Evolutionary conservation across 129 eudicot species (phyloP), one percentile per base, ranked within the genome.

Genomic region (Cynara cardunculus): DNA sequence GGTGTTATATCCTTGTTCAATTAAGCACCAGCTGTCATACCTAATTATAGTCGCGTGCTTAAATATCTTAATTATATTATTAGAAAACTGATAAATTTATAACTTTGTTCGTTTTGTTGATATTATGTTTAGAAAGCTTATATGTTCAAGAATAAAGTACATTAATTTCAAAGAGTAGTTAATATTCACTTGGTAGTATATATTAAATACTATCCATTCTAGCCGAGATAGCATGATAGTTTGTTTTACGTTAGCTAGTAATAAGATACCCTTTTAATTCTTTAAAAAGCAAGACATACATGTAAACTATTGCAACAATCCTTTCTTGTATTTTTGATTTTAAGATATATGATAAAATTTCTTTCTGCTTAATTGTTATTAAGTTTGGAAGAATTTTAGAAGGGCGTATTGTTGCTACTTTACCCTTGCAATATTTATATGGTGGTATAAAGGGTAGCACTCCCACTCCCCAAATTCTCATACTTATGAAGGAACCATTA

Each of bases 171-270:
- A 31, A 79, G 56, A 30, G 76, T 79, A 28, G 35, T 71, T 49
- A 21, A 64, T 64, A 64, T 24, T 18, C 62, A 49, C 21, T 14
- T 49, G 62, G 2, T 37, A 9, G 19, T 49, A 79, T 44, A 28
- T 39, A 66, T 13, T 30, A 67, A 35, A 37, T 53, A 16, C 65
- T 16, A 18, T 77, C 81, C 64, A 3, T 77, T 37, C 62, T 76
- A 75, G 41, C 11, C n/a, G 19, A 13, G 70, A 77, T 69, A 77
- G 21, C 81, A 37, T 34, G 73, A 25, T 77, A 16, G 64, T 77
- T 77, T 64, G 26, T 64, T 56, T 37, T 37, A 35, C 39, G 27
- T 77, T 39, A 65, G 27, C 11, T 25, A 49, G 69, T 46, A 27
- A 46, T 64, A 28, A 22, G 26, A 64, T 64, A 64, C 69, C 27